Conservation (phyloP, 2,329 filamentous ascomycete species). For the Diaporthe vaccinii region DNA sequence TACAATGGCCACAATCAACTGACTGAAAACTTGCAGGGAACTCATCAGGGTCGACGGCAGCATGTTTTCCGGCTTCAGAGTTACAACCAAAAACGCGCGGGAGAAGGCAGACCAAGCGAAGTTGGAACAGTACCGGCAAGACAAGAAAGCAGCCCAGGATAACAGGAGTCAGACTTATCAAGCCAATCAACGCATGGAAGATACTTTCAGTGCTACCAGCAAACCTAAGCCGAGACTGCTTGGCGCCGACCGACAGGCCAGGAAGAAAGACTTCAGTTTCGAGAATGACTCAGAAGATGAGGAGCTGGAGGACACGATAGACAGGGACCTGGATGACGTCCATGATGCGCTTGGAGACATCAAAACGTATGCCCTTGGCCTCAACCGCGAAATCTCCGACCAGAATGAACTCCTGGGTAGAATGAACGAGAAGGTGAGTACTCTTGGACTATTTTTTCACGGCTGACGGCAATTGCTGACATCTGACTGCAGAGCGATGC, state of each 20-base stretch:
- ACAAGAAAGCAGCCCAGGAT: conserved; percentile 76
- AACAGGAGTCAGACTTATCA: conserved; percentile 64
- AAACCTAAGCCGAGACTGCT: conserved; percentile 21
- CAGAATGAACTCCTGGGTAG: conserved; percentile 80
- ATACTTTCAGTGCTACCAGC: conserved; percentile 50
- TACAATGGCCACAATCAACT: background rate
- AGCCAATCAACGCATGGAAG: conserved; percentile 67
- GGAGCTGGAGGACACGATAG: conserved; percentile 63
- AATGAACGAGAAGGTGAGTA: conserved; percentile 80
- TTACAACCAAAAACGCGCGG: conserved; percentile 75
- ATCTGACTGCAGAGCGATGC: conserved; percentile 74
- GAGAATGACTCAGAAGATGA: background rate
- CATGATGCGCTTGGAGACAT: conserved; percentile 77
- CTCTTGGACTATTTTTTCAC: background rate
- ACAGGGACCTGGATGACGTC: conserved; percentile 72
- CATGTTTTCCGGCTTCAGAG: conserved; percentile 90
- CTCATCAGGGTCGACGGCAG: conserved; percentile 87
- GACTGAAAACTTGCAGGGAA: conserved; percentile 63
- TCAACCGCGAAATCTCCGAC: conserved; percentile 79
- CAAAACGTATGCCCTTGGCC: conserved; percentile 82
- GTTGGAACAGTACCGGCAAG: conserved; percentile 76
- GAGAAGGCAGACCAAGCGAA: conserved; percentile 76
- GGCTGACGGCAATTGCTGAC: conserved; percentile 1
- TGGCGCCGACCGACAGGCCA: conserved; percentile 42
- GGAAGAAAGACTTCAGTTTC: background rate